These are phyloP conservation scores for Paramecium caudatum DNA, from an alignment of 73 alveolate species.

Conservation along the genomic window DNA sequence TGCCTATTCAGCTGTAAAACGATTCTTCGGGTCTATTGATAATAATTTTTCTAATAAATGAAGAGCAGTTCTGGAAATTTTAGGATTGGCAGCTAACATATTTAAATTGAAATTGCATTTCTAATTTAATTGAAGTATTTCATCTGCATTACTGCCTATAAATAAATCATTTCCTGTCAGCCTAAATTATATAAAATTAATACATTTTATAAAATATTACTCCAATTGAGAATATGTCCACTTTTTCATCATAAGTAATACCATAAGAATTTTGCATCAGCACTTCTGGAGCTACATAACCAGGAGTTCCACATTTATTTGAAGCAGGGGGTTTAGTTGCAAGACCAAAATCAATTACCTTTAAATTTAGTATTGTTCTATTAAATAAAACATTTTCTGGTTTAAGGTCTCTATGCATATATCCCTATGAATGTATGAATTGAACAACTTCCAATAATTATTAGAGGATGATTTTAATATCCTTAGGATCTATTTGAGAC, in stretches of 20 bases:
- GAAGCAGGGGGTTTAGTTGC: no score
- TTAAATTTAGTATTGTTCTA: not conserved
- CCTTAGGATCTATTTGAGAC: not conserved
- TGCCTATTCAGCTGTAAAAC: not conserved
- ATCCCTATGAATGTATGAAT: not conserved
- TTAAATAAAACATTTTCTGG: constrained; percentile 28
- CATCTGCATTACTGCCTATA: not conserved
- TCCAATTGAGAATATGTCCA: constrained; percentile 4
- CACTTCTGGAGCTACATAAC: constrained; percentile 38
- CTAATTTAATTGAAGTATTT: not conserved
- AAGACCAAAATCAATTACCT: constrained; percentile 70
- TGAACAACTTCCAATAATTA: not conserved
- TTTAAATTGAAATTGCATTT: not conserved
- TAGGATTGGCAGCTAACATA: not conserved
- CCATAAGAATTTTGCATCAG: not conserved
- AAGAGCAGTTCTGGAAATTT: not conserved
- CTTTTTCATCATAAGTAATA: not conserved
- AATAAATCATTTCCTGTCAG: constrained; percentile 12
- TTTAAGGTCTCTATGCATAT: constrained; percentile 25
- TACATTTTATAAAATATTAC: constrained; percentile 32
- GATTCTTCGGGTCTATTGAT: not conserved
- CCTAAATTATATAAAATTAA: not conserved
- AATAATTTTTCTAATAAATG: no score
- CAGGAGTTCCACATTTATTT: constrained; percentile 56
- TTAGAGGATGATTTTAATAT: not conserved